phyloP scores from a whole-genome alignment of 805 yeast genomes.

The Ogataea methylovora region DNA sequence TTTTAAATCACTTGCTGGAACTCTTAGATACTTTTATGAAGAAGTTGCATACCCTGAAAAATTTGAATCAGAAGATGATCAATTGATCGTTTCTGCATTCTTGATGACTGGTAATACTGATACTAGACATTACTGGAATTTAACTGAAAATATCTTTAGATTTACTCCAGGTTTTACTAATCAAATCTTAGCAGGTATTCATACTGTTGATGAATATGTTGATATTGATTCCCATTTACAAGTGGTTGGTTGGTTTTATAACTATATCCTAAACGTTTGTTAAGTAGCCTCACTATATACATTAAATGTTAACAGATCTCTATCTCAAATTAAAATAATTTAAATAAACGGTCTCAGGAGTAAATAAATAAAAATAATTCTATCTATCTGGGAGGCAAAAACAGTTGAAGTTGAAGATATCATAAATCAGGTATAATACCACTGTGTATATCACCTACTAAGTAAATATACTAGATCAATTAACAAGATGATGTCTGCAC shows the following conservation, averaged over 20 bases:
- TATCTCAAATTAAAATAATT: too few species aligned
- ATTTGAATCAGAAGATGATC: slow-evolving; percentile 11
- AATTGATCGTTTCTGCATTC: slow-evolving; percentile 42
- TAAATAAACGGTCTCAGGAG: too few species aligned
- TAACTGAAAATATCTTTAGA: slow-evolving; percentile 55
- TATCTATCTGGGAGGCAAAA: too few species aligned
- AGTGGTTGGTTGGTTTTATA: slow-evolving; percentile 46
- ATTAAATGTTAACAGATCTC: too few species aligned
- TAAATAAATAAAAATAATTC: too few species aligned
- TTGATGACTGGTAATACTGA: slow-evolving; percentile 68
- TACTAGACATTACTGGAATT: slow-evolving; percentile 56
- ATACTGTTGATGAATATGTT: slow-evolving; percentile 59
- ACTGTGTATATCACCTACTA: too few species aligned
- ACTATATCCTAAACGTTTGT: slow-evolving; percentile 25
- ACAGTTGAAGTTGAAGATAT: too few species aligned
- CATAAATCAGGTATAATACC: too few species aligned
- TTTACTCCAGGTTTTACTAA: slow-evolving; percentile 41
- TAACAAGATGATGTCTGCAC: neutral
- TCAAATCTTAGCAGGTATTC: slow-evolving; percentile 32
- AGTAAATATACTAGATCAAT: too few species aligned
- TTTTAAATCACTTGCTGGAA: slow-evolving; percentile 37
- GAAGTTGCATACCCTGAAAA: slow-evolving; percentile 30
- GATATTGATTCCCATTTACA: slow-evolving; percentile 53
- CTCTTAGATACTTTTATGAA: slow-evolving; percentile 38
- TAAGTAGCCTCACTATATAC: neutral